Evolutionary conservation across 495 filamentous ascomycete genomes (phyloP).

Genomic region (Daldinia vernicosa): DNA sequence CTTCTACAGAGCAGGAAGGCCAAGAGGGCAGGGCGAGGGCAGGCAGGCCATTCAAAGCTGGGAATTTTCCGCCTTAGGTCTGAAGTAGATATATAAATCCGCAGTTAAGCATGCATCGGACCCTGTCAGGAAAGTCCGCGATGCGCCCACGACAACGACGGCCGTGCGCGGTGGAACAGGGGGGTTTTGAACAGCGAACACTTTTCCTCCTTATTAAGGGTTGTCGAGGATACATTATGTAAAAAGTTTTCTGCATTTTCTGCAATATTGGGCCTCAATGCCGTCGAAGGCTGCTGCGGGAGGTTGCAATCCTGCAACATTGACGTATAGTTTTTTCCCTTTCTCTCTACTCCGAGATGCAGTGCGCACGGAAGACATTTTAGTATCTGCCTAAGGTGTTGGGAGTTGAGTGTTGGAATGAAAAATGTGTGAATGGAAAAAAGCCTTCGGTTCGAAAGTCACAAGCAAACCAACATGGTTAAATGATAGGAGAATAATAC

Average conservation of each 20-base stretch:
- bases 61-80: conserved; percentile 20
- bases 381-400: conserved; percentile 4
- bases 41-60: conserved; percentile 22
- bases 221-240: too few relatives aligned
- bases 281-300: conserved; percentile 19
- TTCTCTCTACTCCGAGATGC: conserved; percentile 24
- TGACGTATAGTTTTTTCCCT: neutral
- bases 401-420: neutral
- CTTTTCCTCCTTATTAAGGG: conserved; percentile 9
- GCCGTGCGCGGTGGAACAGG: conserved; percentile 24
- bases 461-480: conserved; percentile 4
- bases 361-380: conserved; percentile 14
- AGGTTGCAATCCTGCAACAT: conserved; percentile 37
- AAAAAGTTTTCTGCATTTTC: too few relatives aligned
- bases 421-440: too few relatives aligned
- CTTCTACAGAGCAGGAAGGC: conserved; percentile 4
- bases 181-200: conserved; percentile 27
- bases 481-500: neutral
- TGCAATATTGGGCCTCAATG: conserved; percentile 32
- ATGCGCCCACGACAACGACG: conserved; percentile 34
- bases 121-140: conserved; percentile 30
- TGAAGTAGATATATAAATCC: conserved; percentile 24
- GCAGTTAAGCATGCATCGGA: conserved; percentile 27
- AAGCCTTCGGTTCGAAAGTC: conserved; percentile 14
- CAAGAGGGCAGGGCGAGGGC: neutral